Percentiles rank a stretch among this genome's conserved stretches.
phyloP scores from a whole-genome alignment of 352 stramenopile genomes.

The Thalassiosira livingstoniorum region DNA sequence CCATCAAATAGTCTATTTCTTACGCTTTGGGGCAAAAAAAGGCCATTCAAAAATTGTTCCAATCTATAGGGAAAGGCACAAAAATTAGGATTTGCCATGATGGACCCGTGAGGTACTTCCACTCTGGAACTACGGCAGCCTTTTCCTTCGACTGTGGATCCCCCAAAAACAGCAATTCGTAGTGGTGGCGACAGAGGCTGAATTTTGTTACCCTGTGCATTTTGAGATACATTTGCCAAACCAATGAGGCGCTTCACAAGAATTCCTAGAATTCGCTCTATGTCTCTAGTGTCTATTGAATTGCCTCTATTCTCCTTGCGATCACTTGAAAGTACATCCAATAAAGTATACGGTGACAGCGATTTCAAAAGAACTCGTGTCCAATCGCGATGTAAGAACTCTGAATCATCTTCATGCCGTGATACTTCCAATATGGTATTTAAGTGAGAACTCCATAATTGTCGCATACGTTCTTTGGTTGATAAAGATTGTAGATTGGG shows the following conservation, averaged over 20 bases:
- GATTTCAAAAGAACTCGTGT: constrained; percentile 42
- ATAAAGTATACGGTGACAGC: constrained; percentile 42
- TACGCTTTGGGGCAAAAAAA: constrained; percentile 47
- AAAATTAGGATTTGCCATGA: constrained; percentile 60
- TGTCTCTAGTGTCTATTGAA: constrained; percentile 22
- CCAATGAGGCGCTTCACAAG: constrained; percentile 45
- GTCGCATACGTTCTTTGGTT: constrained; percentile 28
- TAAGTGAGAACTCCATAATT: constrained; percentile 54
- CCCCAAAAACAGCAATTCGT: constrained; percentile 62
- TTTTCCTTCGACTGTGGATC: constrained; percentile 47
- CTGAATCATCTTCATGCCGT: constrained; percentile 37
- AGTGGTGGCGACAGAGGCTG: constrained; percentile 51
- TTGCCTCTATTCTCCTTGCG: background rate
- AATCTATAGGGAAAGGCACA: constrained; percentile 67
- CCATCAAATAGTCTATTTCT: constrained; percentile 19
- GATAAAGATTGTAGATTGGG: constrained; percentile 5
- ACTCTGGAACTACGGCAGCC: constrained; percentile 51
- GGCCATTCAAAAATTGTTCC: constrained; percentile 61
- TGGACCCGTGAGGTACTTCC: constrained; percentile 45
- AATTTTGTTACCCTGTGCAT: background rate
- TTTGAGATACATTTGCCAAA: constrained; percentile 7
- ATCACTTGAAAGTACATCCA: constrained; percentile 12
- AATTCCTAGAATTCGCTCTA: constrained; percentile 49
- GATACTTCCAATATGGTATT: constrained; percentile 52
- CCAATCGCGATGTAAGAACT: constrained; percentile 46